phyloP scores from a whole-genome alignment of 768 basidiomycete genomes.

The Daedalea quercina region DNA sequence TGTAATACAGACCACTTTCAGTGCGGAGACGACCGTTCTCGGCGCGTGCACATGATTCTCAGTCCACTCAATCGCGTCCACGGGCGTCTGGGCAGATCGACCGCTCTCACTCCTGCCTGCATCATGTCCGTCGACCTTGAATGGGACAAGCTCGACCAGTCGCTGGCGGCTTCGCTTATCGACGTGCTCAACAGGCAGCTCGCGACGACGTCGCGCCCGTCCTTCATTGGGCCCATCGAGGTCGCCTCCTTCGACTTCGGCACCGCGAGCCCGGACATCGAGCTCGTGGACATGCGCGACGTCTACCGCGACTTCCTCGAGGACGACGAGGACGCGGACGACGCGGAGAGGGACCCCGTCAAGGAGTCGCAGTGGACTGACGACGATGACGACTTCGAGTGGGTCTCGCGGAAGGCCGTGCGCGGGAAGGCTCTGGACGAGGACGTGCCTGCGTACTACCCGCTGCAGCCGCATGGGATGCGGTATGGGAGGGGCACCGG shows the following conservation, averaged over 20 bases:
- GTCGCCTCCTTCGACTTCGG: conserved; percentile 89
- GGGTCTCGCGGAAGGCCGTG: conserved; percentile 65
- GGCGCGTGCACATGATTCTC: no score
- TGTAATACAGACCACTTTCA: not conserved
- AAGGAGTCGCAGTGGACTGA: conserved; percentile 16
- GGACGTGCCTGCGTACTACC: conserved; percentile 53
- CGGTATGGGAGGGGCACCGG: conserved; percentile 56
- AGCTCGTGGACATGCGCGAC: conserved; percentile 87
- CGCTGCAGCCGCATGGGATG: conserved; percentile 60
- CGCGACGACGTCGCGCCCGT: conserved; percentile 63
- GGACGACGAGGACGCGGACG: conserved; percentile 51
- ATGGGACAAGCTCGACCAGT: conserved; percentile 77
- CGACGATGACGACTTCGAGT: conserved; percentile 76
- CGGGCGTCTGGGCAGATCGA: not conserved
- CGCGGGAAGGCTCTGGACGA: conserved; percentile 42
- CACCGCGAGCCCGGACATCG: conserved; percentile 71
- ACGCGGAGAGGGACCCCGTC: conserved; percentile 16
- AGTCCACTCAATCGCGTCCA: no score
- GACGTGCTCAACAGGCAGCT: conserved; percentile 78
- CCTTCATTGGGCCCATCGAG: conserved; percentile 90
- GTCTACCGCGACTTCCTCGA: conserved; percentile 94
- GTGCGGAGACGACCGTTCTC: not conserved
- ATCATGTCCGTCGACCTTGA: conserved; percentile 93
- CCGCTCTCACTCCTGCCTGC: not conserved
- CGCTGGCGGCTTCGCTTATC: conserved; percentile 64